A percentile compares a stretch with the other conserved stretches of the same genome.
phyloP scores from a whole-genome alignment of 805 yeast genomes.

The Cyberlindnera xylosilytica region DNA sequence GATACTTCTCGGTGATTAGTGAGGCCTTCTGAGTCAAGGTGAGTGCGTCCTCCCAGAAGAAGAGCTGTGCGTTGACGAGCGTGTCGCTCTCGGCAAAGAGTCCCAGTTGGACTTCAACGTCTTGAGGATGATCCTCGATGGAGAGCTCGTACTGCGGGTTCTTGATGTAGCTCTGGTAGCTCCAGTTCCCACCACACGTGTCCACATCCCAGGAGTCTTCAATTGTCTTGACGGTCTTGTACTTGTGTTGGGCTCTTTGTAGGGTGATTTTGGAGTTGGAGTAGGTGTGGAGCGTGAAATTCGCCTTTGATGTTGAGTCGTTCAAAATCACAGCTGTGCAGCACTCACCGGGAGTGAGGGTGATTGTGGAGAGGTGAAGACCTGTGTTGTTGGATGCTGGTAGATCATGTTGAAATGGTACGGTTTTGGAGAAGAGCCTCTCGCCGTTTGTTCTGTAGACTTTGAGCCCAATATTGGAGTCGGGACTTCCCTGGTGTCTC shows the following conservation, averaged over 20 bases:
- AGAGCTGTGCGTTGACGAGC: slow-evolving; percentile 41
- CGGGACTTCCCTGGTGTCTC: slow-evolving; percentile 34
- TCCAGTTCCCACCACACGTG: slow-evolving; percentile 55
- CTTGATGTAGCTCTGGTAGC: slow-evolving; percentile 39
- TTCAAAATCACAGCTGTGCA: slow-evolving; percentile 30
- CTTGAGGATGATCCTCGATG: slow-evolving; percentile 22
- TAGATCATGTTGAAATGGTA: slow-evolving; percentile 2
- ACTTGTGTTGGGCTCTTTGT: slow-evolving; percentile 31
- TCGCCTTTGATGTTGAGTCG: slow-evolving; percentile 12
- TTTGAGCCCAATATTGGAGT: slow-evolving; percentile 25
- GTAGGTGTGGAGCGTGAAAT: slow-evolving; percentile 22
- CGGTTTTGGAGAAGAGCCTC: slow-evolving; percentile 23
- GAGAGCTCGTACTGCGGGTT: slow-evolving; percentile 54
- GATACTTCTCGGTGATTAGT: slow-evolving; percentile 34
- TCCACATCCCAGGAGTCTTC: slow-evolving; percentile 44
- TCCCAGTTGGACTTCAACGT: slow-evolving; percentile 22
- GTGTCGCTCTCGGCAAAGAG: slow-evolving; percentile 26
- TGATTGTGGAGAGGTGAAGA: slow-evolving; percentile 34
- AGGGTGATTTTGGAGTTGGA: slow-evolving; percentile 18
- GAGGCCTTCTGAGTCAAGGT: slow-evolving; percentile 33
- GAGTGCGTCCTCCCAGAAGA: slow-evolving; percentile 33
- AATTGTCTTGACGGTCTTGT: slow-evolving; percentile 21
- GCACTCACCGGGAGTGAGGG: slow-evolving; percentile 24
- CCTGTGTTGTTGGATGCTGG: slow-evolving; percentile 36
- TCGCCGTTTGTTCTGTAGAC: slow-evolving; percentile 32